Evolutionary conservation across 306 rosid species (phyloP).

Genomic region (Fagus crenata): DNA sequence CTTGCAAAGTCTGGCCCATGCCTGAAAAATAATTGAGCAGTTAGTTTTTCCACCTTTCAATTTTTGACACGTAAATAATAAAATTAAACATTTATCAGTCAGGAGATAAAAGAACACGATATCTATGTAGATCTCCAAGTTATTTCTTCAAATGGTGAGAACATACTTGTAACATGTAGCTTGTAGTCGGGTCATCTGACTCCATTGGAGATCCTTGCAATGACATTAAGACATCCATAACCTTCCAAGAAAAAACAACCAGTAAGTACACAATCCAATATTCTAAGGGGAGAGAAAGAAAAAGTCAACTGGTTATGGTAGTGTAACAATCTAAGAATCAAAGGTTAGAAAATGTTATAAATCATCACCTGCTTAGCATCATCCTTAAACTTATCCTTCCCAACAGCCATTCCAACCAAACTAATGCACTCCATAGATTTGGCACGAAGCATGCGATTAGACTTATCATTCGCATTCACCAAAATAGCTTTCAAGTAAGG

Average conservation of each 20-base stretch:
- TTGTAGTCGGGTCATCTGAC: constrained; percentile 91
- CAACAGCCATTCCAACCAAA: constrained; percentile 99
- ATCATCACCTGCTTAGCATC: constrained; percentile 88
- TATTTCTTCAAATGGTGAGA: constrained; percentile 17
- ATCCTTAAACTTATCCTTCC: constrained; percentile 91
- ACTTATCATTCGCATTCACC: constrained; percentile 90
- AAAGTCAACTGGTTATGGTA: not conserved
- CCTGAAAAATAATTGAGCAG: constrained; percentile 45
- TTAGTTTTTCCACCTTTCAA: not conserved
- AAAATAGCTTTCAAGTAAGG: constrained; percentile 91
- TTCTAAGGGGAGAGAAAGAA: too few relatives aligned
- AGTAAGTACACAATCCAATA: not conserved
- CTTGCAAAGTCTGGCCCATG: constrained; percentile 99
- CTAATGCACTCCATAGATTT: constrained; percentile 99
- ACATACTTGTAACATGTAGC: constrained; percentile 93
- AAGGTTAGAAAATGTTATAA: not conserved
- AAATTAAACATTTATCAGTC: not conserved
- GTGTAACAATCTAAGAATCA: not conserved
- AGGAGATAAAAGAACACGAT: not conserved
- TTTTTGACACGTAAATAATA: not conserved
- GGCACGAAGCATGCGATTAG: constrained; percentile 96
- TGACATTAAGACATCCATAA: constrained; percentile 93
- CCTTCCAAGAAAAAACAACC: constrained; percentile 43
- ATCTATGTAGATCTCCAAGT: constrained; percentile 5
- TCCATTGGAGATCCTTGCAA: constrained; percentile 92